phyloP scores from a whole-genome alignment of 2,329 filamentous ascomycete species.

The Venturia aucupariae region DNA sequence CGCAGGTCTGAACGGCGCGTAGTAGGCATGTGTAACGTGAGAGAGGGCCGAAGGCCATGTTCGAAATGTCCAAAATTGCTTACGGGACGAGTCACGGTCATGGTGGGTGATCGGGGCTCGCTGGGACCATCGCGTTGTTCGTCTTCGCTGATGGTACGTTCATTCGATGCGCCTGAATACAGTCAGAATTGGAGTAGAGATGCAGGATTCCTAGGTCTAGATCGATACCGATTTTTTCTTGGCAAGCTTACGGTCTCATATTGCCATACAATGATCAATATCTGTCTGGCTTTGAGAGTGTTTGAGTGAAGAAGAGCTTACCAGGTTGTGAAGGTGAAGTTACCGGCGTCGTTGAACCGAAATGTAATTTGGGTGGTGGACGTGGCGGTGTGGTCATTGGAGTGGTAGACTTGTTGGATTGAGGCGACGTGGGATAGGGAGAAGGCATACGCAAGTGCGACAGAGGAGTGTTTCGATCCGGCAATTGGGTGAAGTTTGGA shows the following conservation, averaged over 20 bases:
- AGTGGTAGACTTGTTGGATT: not conserved
- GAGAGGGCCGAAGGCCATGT: not conserved
- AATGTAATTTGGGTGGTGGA: not conserved
- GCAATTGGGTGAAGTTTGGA: not conserved
- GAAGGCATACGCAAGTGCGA: not conserved
- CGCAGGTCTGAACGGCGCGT: no score
- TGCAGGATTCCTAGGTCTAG: no score
- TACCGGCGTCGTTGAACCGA: not conserved
- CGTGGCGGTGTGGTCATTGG: not conserved
- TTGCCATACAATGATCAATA: no score
- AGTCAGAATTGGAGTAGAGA: no score
- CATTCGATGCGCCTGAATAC: not conserved
- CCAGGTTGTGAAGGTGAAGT: not conserved
- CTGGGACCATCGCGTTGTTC: not conserved
- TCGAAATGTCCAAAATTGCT: not conserved
- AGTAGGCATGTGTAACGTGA: no score
- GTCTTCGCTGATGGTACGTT: not conserved
- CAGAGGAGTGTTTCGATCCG: not conserved
- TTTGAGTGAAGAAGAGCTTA: not conserved
- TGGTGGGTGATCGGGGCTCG: not conserved
- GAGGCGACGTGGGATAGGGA: not conserved
- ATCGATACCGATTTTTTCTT: no score
- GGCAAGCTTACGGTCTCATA: no score
- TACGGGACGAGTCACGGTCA: not conserved
- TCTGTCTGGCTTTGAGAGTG: no score